Percentiles rank a stretch among this genome's conserved stretches.
Conservation (phyloP, 2,329 filamentous ascomycete genomes). For the Diaporthe citri region DNA sequence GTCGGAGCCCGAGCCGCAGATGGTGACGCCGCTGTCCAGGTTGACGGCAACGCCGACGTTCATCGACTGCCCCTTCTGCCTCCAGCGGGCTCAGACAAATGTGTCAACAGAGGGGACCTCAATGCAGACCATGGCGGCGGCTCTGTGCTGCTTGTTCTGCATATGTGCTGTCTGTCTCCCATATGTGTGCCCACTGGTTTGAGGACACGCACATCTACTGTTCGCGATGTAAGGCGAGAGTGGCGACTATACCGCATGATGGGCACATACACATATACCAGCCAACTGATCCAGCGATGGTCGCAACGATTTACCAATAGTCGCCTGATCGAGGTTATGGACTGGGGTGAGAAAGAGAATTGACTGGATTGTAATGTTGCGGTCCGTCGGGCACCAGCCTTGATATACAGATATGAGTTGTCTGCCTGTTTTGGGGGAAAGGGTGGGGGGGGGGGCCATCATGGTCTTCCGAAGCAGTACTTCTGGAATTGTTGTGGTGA, state of each 20-base stretch:
- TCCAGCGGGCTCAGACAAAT: background rate
- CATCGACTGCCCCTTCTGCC: conserved; percentile 17
- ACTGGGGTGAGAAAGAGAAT: background rate
- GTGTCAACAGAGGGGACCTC: conserved; percentile 1
- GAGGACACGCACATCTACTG: conserved; percentile 29
- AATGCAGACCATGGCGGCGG: conserved; percentile 18
- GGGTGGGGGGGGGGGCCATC: background rate
- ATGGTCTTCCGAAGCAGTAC: too few species aligned
- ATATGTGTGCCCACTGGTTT: conserved; percentile 25
- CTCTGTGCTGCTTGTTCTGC: conserved; percentile 24
- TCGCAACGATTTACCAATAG: conserved; percentile 18
- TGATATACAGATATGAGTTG: background rate
- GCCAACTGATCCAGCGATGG: conserved; percentile 9
- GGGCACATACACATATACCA: conserved; percentile 9
- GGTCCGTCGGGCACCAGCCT: too few species aligned
- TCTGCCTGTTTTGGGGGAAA: background rate
- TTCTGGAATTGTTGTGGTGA: too few species aligned
- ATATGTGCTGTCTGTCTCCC: conserved; percentile 12
- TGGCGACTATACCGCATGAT: conserved; percentile 27
- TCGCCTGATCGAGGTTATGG: background rate
- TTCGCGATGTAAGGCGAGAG: conserved; percentile 18
- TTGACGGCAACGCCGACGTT: background rate
- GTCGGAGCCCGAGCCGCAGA: conserved; percentile 29
- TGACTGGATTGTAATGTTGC: background rate
- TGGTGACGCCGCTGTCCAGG: conserved; percentile 21